These are phyloP conservation scores for Boletus subparvulus DNA, from an alignment of 768 basidiomycete species.

Conservation along the genomic window DNA sequence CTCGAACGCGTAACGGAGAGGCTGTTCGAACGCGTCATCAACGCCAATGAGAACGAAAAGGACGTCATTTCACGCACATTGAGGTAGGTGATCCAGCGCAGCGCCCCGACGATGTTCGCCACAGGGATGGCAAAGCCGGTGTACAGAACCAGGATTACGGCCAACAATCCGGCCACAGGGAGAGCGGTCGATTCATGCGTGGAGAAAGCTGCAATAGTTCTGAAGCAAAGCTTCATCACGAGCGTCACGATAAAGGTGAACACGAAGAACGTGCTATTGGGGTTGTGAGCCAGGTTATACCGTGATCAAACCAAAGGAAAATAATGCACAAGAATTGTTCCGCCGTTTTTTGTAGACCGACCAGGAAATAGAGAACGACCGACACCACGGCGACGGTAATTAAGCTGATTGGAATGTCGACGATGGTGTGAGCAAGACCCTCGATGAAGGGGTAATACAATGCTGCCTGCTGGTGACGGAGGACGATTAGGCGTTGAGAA, in stretches of 20 bases:
- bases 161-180: too few species aligned
- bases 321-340: slow-evolving; percentile 21
- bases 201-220: too few species aligned
- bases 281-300: too few species aligned
- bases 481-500: slow-evolving; percentile 42
- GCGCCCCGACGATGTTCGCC: too few species aligned
- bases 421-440: slow-evolving; percentile 41
- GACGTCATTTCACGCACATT: slow-evolving; percentile 10
- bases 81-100: too few species aligned
- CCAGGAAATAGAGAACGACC: slow-evolving; percentile 19
- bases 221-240: too few species aligned
- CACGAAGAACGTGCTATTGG: too few species aligned
- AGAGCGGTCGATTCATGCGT: too few species aligned
- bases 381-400: slow-evolving; percentile 12
- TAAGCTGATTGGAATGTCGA: slow-evolving; percentile 44
- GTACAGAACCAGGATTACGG: too few species aligned
- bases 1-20: slow-evolving; percentile 30
- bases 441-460: slow-evolving; percentile 53
- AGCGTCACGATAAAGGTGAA: too few species aligned
- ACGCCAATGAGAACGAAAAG: slow-evolving; percentile 22
- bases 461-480: slow-evolving; percentile 41
- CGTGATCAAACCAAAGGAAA: neutral
- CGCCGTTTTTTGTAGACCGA: neutral
- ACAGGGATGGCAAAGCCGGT: too few species aligned
- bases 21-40: slow-evolving; percentile 30